Evolutionary conservation across 345 rosid genomes (phyloP).

Genomic region (Populus ilicifolia): DNA sequence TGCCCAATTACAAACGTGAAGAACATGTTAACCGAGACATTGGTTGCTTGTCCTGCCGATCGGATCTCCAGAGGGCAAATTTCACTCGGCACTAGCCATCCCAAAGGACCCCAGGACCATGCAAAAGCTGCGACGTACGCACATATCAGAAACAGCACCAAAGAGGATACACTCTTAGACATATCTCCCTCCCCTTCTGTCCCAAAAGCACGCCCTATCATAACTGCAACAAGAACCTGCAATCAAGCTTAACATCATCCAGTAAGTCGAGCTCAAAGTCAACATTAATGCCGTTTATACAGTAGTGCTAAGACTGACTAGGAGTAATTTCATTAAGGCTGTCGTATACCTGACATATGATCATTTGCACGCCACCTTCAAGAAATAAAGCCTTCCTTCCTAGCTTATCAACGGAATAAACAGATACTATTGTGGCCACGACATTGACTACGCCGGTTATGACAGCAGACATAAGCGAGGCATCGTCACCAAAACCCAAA

Average conservation of each 20-base stretch:
- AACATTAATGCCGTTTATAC: no score
- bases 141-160: constrained; percentile 35
- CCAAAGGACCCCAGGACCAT: constrained; percentile 66
- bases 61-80: constrained; percentile 42
- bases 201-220: constrained; percentile 36
- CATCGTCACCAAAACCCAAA: constrained; percentile 60
- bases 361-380: constrained; percentile 72
- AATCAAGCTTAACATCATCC: background rate
- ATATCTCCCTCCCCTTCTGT: constrained; percentile 23
- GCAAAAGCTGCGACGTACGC: constrained; percentile 49
- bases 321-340: no score
- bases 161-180: constrained; percentile 15
- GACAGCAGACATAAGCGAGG: constrained; percentile 66
- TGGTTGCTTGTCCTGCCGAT: constrained; percentile 49
- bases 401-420: constrained; percentile 48
- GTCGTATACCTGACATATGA: constrained; percentile 51
- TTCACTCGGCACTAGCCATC: constrained; percentile 59
- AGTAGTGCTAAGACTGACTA: background rate
- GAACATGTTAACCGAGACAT: constrained; percentile 48
- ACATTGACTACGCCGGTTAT: constrained; percentile 67
- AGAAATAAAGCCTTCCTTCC: constrained; percentile 68
- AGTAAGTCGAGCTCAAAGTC: no score
- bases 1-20: constrained; percentile 55
- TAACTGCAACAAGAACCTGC: constrained; percentile 20
- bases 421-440: constrained; percentile 53